Evolutionary conservation across 2,329 filamentous ascomycete species (phyloP), one percentile per base, ranked within the genome.

Genomic region (Pezicula carpinea): DNA sequence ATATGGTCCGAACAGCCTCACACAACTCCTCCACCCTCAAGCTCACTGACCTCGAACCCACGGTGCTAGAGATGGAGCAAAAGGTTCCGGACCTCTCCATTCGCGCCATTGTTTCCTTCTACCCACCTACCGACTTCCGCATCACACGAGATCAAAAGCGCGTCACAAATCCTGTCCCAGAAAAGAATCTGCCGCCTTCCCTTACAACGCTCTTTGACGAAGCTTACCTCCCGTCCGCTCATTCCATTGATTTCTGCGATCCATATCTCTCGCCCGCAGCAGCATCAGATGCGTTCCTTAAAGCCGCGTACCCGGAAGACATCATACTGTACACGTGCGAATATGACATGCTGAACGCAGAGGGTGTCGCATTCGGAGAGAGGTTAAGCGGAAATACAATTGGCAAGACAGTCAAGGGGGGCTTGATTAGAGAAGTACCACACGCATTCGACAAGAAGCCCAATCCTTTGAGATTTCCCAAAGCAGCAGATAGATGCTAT

Each of bases 401-500:
- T 5, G 69, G 68, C 19, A 85, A 83, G 65, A 70, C 71, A 6
- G 76, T 85, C 1, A 66, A 70, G 43, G 83, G 82, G 55, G 74
- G 73, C 21, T 75, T 81, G 64, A 72, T 85, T 2, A 66, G 70
- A 3, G 77, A 71, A 2, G 80, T 82, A 18, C 72, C 75, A 22
- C 82, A 85, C 59, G 82, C 74, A 0, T 86, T 82, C 75, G 82
- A 86, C 57, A 86, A 85, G 65, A 76, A 75, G 22, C 80, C 81
- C 0, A 83, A 82, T 57, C 80, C 79, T 4, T 60, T 79, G 19
- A 72, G 70, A 46, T 64, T 64, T 33, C 60, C 61, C 3, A 53
- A 59, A 36, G 47, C 44, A 0, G 62, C 61, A 1, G 58, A 64
- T 36, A 45, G 52, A 26, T 61, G 58, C 36, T 64, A 64, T 42